phyloP scores from a whole-genome alignment of 805 yeast species.

The Blastobotrys terrestris region DNA sequence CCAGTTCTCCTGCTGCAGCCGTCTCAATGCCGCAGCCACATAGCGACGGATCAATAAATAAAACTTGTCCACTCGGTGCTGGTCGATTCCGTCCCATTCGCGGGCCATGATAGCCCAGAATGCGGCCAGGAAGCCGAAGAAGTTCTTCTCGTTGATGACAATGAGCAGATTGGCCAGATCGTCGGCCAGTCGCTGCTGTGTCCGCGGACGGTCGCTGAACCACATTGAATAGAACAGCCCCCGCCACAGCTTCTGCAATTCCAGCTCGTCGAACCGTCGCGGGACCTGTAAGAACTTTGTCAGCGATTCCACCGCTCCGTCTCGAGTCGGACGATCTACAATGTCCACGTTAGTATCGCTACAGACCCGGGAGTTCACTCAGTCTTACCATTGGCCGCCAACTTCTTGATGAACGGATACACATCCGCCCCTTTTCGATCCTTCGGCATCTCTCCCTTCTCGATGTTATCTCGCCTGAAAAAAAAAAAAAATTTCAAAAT shows the following conservation, averaged over 20 bases:
- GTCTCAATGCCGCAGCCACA: slow-evolving; percentile 55
- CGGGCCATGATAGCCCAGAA: slow-evolving; percentile 74
- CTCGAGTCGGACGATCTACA: slow-evolving; percentile 59
- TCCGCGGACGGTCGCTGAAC: slow-evolving; percentile 90
- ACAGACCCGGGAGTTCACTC: too few species aligned
- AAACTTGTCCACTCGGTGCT: slow-evolving; percentile 80
- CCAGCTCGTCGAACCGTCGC: slow-evolving; percentile 39
- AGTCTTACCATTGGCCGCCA: slow-evolving; percentile 73
- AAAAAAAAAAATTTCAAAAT: neutral
- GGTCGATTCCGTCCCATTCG: slow-evolving; percentile 84
- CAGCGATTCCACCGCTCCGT: slow-evolving; percentile 61
- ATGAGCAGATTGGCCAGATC: slow-evolving; percentile 51
- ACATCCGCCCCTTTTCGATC: slow-evolving; percentile 5
- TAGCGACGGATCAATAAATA: slow-evolving; percentile 75
- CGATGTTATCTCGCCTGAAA: neutral
- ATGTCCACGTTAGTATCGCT: slow-evolving; percentile 1
- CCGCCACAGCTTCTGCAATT: slow-evolving; percentile 84
- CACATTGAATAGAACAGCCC: slow-evolving; percentile 96
- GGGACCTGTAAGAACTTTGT: slow-evolving; percentile 48
- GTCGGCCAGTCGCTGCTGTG: slow-evolving; percentile 79
- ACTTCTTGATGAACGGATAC: slow-evolving; percentile 59
- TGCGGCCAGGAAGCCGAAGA: slow-evolving; percentile 53
- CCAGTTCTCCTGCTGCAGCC: slow-evolving; percentile 53
- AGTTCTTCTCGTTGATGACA: slow-evolving; percentile 35
- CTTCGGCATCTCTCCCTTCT: slow-evolving; percentile 13